Base-by-base conservation (phyloP, 257 asterid genomes). In the Eucommia ulmoides region DNA sequence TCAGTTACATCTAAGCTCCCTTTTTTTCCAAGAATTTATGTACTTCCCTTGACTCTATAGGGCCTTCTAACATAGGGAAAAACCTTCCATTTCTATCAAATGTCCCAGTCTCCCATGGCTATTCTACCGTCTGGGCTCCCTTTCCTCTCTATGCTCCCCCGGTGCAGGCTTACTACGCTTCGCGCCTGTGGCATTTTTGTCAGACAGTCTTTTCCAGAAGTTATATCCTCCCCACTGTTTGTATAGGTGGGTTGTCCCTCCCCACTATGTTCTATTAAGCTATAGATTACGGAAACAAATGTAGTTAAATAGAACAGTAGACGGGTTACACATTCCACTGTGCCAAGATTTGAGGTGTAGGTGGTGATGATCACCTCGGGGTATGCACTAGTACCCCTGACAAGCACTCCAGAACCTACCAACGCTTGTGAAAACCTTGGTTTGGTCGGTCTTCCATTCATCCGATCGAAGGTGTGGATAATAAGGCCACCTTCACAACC, bases 401-500 rank as follows among this genome's bases (percentile, higher is more conserved):
- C 38, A 29, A 12, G 38, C 12, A 29, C 38, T 29, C 38, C 12
- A 29, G 12, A 29, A 29, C 38, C 38, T 12, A 12, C 38, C 12
- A 29, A 29, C 12, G 38, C 38, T 29, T 5, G 38, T 12, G 12
- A 7, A 29, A 5, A 5, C n/a, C n/a, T n/a, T n/a, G n/a, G n/a
- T n/a, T n/a, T n/a, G n/a, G n/a, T n/a, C n/a, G n/a, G n/a, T n/a
- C n/a, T n/a, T n/a, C n/a, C n/a, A n/a, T n/a, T n/a, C n/a, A n/a
- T n/a, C n/a, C n/a, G n/a, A n/a, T n/a, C n/a, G n/a, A n/a, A n/a
- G n/a, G 35, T 53, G 58, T 53, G 50, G 49, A 38, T 38, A 53
- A 53, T 35, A 10, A 53, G 49, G 58, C 47, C 58, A 53, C 50
- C 15, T 35, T 53, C 49, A 38, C 49, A 53, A 38, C 58, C 49